phyloP scores from a whole-genome alignment of 1,139 yeast genomes.

The Meyerozyma guilliermondii region DNA sequence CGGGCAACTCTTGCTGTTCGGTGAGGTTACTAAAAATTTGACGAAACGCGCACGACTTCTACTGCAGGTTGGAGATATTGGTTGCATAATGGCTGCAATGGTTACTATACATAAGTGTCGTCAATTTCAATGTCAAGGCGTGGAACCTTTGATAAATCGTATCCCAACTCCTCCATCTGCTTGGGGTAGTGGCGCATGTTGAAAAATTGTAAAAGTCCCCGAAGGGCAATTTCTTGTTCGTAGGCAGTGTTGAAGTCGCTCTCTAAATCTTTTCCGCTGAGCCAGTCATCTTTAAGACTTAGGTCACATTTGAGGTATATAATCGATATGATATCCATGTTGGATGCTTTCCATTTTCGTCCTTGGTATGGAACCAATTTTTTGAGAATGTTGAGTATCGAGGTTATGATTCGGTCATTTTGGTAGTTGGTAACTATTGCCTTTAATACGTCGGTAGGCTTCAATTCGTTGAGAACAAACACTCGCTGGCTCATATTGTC shows the following conservation, averaged over 20 bases:
- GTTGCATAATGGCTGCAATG: neutral
- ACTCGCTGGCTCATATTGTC: conserved; percentile 49
- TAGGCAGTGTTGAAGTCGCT: conserved; percentile 72
- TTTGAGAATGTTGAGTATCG: conserved; percentile 69
- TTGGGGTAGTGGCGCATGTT: conserved; percentile 54
- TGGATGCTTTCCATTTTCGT: conserved; percentile 87
- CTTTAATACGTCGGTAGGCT: conserved; percentile 48
- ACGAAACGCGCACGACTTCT: conserved; percentile 1
- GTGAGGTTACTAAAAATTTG: conserved; percentile 1
- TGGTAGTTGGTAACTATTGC: conserved; percentile 46
- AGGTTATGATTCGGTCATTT: conserved; percentile 59
- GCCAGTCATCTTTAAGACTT: conserved; percentile 80
- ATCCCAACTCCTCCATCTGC: conserved; percentile 54
- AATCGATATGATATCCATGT: conserved; percentile 89
- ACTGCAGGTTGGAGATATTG: neutral
- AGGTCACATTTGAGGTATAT: conserved; percentile 75
- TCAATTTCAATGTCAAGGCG: conserved; percentile 1
- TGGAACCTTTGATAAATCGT: conserved; percentile 28
- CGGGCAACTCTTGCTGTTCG: neutral
- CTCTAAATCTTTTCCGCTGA: conserved; percentile 77
- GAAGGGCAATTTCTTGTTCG: conserved; percentile 80
- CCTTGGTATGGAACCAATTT: conserved; percentile 88
- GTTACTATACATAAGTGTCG: neutral
- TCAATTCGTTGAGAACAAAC: conserved; percentile 48
- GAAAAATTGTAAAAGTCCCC: conserved; percentile 78